phyloP scores from a whole-genome alignment of 2,329 filamentous ascomycete species.

The Davidsoniella australis region DNA sequence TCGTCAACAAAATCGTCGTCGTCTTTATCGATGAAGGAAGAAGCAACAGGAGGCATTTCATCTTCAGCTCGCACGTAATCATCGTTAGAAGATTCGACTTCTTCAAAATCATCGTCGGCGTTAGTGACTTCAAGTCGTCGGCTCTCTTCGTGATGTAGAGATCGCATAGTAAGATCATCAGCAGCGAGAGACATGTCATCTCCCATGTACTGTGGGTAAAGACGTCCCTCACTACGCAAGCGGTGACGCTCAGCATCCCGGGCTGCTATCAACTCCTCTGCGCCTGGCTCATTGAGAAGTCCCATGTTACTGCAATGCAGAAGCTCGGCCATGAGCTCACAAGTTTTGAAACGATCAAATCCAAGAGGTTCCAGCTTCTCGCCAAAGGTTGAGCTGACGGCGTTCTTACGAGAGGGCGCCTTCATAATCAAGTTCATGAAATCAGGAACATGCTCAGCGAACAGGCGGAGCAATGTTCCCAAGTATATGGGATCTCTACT shows the following conservation, averaged over 20 bases:
- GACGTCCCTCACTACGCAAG: slow-evolving; percentile 58
- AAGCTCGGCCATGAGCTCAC: slow-evolving; percentile 93
- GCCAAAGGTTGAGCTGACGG: slow-evolving; percentile 75
- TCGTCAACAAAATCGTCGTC: slow-evolving; percentile 67
- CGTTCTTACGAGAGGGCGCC: slow-evolving; percentile 52
- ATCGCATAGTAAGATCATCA: slow-evolving; percentile 47
- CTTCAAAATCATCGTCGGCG: slow-evolving; percentile 81
- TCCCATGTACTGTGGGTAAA: slow-evolving; percentile 27
- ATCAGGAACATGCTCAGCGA: slow-evolving; percentile 78
- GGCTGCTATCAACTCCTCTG: slow-evolving; percentile 66
- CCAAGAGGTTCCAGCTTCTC: slow-evolving; percentile 82
- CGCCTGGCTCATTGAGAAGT: slow-evolving; percentile 76
- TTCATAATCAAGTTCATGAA: slow-evolving; percentile 87
- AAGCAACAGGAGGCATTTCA: slow-evolving; percentile 53
- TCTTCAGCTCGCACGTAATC: slow-evolving; percentile 63
- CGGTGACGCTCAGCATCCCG: slow-evolving; percentile 70
- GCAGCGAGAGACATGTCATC: slow-evolving; percentile 22
- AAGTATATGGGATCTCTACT: slow-evolving; percentile 89
- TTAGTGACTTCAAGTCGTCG: slow-evolving; percentile 65
- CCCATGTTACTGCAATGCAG: slow-evolving; percentile 98
- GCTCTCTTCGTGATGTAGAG: slow-evolving; percentile 36
- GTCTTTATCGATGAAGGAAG: slow-evolving; percentile 44
- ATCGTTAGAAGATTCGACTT: slow-evolving; percentile 50
- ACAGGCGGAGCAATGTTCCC: slow-evolving; percentile 72
- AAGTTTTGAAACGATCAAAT: slow-evolving; percentile 97